Percentiles rank a stretch among this genome's conserved stretches.
Conservation (phyloP, 768 basidiomycete genomes). For the Tylopilus rubrobrunneus region DNA sequence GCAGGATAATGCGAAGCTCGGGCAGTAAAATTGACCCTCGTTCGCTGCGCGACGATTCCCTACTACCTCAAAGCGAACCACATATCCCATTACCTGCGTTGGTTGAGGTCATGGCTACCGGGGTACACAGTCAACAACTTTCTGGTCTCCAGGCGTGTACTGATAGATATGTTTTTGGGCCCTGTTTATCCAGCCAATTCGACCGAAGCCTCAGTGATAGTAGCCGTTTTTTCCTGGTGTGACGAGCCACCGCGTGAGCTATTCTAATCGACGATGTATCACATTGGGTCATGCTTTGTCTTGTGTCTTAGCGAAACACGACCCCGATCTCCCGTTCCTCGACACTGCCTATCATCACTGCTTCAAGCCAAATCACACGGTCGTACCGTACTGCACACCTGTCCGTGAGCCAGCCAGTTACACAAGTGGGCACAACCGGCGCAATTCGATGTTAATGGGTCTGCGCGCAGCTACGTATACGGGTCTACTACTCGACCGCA, state of each 20-base stretch:
- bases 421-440: slow-evolving; percentile 26
- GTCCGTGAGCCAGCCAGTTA: slow-evolving; percentile 23
- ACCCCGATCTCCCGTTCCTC: slow-evolving; percentile 43
- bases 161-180: slow-evolving; percentile 8
- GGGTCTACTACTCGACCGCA: slow-evolving; percentile 24
- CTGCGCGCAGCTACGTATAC: slow-evolving; percentile 28
- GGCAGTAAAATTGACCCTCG: slow-evolving; percentile 25
- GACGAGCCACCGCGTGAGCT: slow-evolving; percentile 26
- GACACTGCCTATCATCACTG: too few relatives aligned
- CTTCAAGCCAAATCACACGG: slow-evolving; percentile 21
- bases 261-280: too few relatives aligned
- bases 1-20: slow-evolving; percentile 25
- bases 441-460: slow-evolving; percentile 27
- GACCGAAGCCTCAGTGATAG: slow-evolving; percentile 17
- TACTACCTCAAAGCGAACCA: slow-evolving; percentile 22
- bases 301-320: slow-evolving; percentile 45
- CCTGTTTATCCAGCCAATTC: slow-evolving; percentile 12
- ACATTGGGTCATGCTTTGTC: neutral
- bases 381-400: slow-evolving; percentile 20
- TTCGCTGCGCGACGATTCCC: slow-evolving; percentile 30
- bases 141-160: neutral
- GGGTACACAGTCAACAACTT: slow-evolving; percentile 12
- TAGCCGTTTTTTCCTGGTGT: slow-evolving; percentile 9
- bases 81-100: slow-evolving; percentile 31
- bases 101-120: slow-evolving; percentile 30